Conservation (phyloP, 2,329 filamentous ascomycete species). For the Paraphoma chrysanthemicola region DNA sequence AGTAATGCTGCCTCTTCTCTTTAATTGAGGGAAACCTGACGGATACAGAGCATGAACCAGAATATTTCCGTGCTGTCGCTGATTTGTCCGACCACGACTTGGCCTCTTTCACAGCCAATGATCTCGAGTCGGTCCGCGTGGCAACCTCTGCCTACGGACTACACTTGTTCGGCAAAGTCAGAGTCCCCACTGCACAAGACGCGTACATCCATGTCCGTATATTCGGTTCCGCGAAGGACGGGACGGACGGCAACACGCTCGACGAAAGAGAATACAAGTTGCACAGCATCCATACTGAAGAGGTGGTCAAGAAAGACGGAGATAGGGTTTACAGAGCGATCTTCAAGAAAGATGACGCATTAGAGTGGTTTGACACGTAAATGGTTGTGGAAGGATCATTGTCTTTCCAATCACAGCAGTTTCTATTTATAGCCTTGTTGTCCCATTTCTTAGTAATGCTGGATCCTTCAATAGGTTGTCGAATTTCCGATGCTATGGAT, state of each 20-base stretch:
- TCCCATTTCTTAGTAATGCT: background rate
- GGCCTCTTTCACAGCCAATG: slow-evolving; percentile 29
- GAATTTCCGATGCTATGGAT: background rate
- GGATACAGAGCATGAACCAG: slow-evolving; percentile 42
- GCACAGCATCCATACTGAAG: slow-evolving; percentile 45
- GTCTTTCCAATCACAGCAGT: background rate
- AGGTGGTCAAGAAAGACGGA: slow-evolving; percentile 36
- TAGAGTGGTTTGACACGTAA: slow-evolving; percentile 47
- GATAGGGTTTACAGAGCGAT: slow-evolving; percentile 41
- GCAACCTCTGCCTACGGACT: slow-evolving; percentile 41
- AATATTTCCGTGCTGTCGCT: slow-evolving; percentile 48
- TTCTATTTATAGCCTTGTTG: background rate
- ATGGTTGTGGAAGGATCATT: background rate
- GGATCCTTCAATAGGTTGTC: background rate
- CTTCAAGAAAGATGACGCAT: slow-evolving; percentile 35
- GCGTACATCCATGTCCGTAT: slow-evolving; percentile 42
- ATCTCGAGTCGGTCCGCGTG: slow-evolving; percentile 38
- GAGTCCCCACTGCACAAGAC: slow-evolving; percentile 28
- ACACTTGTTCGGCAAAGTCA: slow-evolving; percentile 41
- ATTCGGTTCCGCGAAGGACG: slow-evolving; percentile 41
- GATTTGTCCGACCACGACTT: slow-evolving; percentile 49
- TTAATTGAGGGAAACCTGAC: background rate
- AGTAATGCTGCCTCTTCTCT: slow-evolving; percentile 23
- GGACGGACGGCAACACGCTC: slow-evolving; percentile 38
- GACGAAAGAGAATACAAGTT: slow-evolving; percentile 43